phyloP scores from a whole-genome alignment of 2,329 filamentous ascomycete genomes.

The Stagonosporopsis tanaceti region DNA sequence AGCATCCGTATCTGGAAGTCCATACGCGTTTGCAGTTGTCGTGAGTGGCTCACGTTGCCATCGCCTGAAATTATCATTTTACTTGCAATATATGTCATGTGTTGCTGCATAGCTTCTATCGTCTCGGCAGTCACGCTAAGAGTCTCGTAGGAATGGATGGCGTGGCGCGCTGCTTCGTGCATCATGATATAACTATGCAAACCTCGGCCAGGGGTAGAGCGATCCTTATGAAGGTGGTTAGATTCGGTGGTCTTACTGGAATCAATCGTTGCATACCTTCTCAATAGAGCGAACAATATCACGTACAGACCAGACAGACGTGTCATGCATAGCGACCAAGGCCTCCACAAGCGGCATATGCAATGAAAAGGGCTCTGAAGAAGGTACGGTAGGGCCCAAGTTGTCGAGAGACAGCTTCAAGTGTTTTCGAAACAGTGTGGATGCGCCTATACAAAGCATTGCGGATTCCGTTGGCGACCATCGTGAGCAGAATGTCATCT shows the following conservation, averaged over 20 bases:
- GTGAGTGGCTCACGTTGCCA: background rate
- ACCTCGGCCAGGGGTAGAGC: slow-evolving; percentile 1
- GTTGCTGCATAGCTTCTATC: slow-evolving; percentile 12
- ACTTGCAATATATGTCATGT: background rate
- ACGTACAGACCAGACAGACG: slow-evolving; percentile 26
- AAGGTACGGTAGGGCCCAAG: background rate
- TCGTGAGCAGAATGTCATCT: slow-evolving; percentile 28
- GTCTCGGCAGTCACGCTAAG: slow-evolving; percentile 22
- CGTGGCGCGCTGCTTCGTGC: slow-evolving; percentile 27
- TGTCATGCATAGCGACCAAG: slow-evolving; percentile 22
- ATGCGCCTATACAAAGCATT: slow-evolving; percentile 23
- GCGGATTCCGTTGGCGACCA: slow-evolving; percentile 12
- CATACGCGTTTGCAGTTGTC: slow-evolving; percentile 3
- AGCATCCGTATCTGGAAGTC: slow-evolving; percentile 22
- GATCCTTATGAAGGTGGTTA: slow-evolving; percentile 3
- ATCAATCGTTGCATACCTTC: slow-evolving; percentile 15
- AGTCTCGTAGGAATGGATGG: slow-evolving; percentile 27
- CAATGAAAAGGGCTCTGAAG: slow-evolving; percentile 19
- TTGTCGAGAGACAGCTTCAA: slow-evolving; percentile 5
- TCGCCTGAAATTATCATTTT: background rate
- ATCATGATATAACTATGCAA: slow-evolving; percentile 17
- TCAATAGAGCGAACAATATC: slow-evolving; percentile 25
- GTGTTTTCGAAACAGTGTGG: slow-evolving; percentile 6
- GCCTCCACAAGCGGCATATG: slow-evolving; percentile 25
- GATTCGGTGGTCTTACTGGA: background rate